A percentile compares a stretch with the other conserved stretches of the same genome.
phyloP scores from a whole-genome alignment of 2,329 filamentous ascomycete genomes.

The Sporothrix variecibatus region DNA sequence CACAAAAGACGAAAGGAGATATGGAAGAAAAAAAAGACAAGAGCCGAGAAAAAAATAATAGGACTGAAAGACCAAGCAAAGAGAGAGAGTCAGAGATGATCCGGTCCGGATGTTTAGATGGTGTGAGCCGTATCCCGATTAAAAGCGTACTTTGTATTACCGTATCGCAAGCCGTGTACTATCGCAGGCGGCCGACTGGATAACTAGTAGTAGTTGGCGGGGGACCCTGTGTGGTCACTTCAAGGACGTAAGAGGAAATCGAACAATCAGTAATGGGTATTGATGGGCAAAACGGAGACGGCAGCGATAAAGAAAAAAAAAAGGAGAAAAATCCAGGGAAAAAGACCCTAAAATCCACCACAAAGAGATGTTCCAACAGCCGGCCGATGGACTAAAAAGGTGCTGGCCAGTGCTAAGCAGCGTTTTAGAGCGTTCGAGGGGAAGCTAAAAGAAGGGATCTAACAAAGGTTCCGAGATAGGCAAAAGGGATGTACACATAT shows the following conservation, averaged over 20 bases:
- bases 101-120: not conserved
- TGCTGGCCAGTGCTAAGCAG: not conserved
- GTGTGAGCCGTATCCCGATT: not conserved
- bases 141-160: constrained; percentile 6
- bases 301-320: not conserved
- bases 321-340: not conserved
- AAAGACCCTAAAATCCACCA: not conserved
- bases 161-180: not conserved
- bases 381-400: not conserved
- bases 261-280: constrained; percentile 22
- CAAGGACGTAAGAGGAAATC: constrained; percentile 24
- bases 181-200: not conserved
- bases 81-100: not conserved
- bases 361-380: constrained; percentile 9
- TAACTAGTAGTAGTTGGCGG: not conserved
- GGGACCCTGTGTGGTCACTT: not conserved
- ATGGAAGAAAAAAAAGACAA: not conserved
- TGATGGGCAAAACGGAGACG: not conserved
- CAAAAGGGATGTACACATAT: not conserved
- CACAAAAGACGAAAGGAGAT: not conserved
- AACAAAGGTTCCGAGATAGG: constrained; percentile 26
- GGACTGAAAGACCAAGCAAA: not conserved
- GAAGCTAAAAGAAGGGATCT: constrained; percentile 15
- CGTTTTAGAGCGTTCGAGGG: constrained; percentile 7
- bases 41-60: not conserved